These are phyloP conservation scores for Rhodamnia rubescens DNA, from an alignment of 345 rosid genomes.

Conservation along the genomic window DNA sequence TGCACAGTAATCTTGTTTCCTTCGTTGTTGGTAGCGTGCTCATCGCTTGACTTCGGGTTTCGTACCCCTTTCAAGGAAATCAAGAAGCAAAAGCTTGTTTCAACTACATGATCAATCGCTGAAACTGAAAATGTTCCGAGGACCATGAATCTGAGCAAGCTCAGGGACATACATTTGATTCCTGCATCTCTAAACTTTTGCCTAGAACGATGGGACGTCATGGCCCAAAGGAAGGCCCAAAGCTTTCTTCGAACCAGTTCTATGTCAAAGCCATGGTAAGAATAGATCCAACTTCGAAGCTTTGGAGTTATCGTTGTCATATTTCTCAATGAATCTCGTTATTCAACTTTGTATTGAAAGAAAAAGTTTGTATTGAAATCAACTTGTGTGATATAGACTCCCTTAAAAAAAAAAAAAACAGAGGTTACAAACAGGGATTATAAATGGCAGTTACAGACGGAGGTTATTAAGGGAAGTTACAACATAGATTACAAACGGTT, in stretches of 20 bases:
- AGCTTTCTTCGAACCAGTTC: not conserved
- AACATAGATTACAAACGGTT: too few relatives aligned
- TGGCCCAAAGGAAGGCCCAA: not conserved
- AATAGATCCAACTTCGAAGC: not conserved
- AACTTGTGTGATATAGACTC: not conserved
- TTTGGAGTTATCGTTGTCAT: not conserved
- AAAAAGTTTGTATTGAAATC: not conserved
- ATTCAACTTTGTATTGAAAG: not conserved
- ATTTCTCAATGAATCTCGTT: not conserved
- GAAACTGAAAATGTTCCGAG: not conserved
- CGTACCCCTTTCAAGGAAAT: too few relatives aligned
- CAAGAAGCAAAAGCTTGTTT: too few relatives aligned
- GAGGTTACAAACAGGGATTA: too few relatives aligned
- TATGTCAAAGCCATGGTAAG: not conserved
- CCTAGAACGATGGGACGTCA: not conserved
- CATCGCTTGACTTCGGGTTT: too few relatives aligned
- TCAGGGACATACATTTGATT: not conserved
- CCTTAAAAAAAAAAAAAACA: not conserved
- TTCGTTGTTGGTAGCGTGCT: not conserved
- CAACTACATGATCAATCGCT: not conserved
- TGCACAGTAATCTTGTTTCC: not conserved
- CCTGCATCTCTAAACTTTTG: not conserved
- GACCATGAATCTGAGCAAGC: not conserved
- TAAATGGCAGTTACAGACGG: too few relatives aligned
- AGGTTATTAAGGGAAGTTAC: too few relatives aligned